phyloP scores from a whole-genome alignment of 1,284 basidiomycete genomes.

The Leccinum pachyderme region DNA sequence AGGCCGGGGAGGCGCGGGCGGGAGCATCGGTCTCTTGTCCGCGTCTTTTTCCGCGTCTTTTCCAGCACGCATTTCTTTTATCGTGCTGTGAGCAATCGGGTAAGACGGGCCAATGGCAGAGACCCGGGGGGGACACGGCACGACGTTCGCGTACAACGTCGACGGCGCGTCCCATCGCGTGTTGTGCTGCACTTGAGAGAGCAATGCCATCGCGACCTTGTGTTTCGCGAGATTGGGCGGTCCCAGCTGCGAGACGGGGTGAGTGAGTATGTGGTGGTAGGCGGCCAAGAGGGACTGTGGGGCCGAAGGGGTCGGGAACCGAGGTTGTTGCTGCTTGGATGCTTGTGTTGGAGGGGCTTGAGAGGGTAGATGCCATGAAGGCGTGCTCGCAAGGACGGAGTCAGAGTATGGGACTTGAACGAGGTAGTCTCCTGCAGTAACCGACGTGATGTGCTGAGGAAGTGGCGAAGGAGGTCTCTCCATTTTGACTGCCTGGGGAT shows the following conservation, averaged over 20 bases:
- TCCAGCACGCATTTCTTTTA: slow-evolving; percentile 25
- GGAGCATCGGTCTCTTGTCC: slow-evolving; percentile 50
- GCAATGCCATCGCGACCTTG: slow-evolving; percentile 65
- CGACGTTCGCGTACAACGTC: slow-evolving; percentile 52
- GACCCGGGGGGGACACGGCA: slow-evolving; percentile 56
- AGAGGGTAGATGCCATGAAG: slow-evolving; percentile 66
- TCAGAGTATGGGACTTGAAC: slow-evolving; percentile 67
- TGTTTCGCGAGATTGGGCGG: slow-evolving; percentile 58
- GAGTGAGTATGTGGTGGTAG: slow-evolving; percentile 70
- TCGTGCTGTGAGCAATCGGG: slow-evolving; percentile 21
- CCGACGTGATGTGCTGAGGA: slow-evolving; percentile 34
- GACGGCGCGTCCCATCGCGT: slow-evolving; percentile 67
- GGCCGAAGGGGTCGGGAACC: slow-evolving; percentile 44
- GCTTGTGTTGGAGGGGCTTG: slow-evolving; percentile 28
- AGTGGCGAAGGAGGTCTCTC: slow-evolving; percentile 32
- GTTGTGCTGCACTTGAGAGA: slow-evolving; percentile 52
- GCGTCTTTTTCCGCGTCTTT: slow-evolving; percentile 30
- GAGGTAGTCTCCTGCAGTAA: slow-evolving; percentile 52
- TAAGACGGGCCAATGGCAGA: slow-evolving; percentile 32
- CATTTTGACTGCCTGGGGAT: slow-evolving; percentile 32
- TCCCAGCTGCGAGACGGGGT: slow-evolving; percentile 44
- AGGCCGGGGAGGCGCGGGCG: slow-evolving; percentile 49
- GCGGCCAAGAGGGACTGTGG: slow-evolving; percentile 64
- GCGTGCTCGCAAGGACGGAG: slow-evolving; percentile 57
- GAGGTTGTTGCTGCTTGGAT: slow-evolving; percentile 20